Evolutionary conservation across 2,329 filamentous ascomycete species (phyloP).

Genomic region (Cladorrhinum sp.): DNA sequence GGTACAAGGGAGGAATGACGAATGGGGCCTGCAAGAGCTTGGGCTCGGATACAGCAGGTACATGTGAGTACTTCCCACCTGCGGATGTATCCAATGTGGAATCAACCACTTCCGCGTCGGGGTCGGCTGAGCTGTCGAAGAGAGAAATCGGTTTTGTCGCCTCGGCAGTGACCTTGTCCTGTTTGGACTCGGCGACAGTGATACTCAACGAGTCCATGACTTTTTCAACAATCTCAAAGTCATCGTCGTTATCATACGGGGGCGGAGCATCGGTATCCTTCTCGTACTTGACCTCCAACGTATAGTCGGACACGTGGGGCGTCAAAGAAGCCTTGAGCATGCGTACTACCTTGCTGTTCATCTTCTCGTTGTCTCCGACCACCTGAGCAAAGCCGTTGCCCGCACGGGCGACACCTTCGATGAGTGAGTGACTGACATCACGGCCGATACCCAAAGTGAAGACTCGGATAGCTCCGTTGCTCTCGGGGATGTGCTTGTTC

Average conservation of each 20-base stretch:
- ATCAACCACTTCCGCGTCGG: conserved; percentile 36
- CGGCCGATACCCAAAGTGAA: conserved; percentile 55
- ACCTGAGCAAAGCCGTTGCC: conserved; percentile 60
- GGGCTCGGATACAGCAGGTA: conserved; percentile 53
- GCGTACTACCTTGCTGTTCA: conserved; percentile 66
- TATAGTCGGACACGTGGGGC: conserved; percentile 63
- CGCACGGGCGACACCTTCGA: conserved; percentile 52
- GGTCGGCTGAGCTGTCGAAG: conserved; percentile 50
- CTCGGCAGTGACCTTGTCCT: conserved; percentile 26
- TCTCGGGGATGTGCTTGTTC: conserved; percentile 38
- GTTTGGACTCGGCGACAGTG: conserved; percentile 26
- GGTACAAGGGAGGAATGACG: conserved; percentile 61
- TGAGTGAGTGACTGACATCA: conserved; percentile 48
- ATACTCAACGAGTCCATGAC: conserved; percentile 48
- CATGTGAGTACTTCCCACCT: conserved; percentile 43
- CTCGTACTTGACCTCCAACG: conserved; percentile 59
- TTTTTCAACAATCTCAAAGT: conserved; percentile 62
- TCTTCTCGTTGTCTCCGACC: conserved; percentile 60
- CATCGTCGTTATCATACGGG: conserved; percentile 38
- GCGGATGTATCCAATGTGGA: conserved; percentile 18
- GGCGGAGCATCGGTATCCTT: conserved; percentile 9
- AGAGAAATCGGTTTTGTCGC: conserved; percentile 51
- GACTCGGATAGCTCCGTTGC: conserved; percentile 45
- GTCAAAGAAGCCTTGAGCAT: conserved; percentile 71
- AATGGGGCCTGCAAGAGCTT: conserved; percentile 62